phyloP scores from a whole-genome alignment of 208 protist genomes.

The Acanthamoeba lenticulata region DNA sequence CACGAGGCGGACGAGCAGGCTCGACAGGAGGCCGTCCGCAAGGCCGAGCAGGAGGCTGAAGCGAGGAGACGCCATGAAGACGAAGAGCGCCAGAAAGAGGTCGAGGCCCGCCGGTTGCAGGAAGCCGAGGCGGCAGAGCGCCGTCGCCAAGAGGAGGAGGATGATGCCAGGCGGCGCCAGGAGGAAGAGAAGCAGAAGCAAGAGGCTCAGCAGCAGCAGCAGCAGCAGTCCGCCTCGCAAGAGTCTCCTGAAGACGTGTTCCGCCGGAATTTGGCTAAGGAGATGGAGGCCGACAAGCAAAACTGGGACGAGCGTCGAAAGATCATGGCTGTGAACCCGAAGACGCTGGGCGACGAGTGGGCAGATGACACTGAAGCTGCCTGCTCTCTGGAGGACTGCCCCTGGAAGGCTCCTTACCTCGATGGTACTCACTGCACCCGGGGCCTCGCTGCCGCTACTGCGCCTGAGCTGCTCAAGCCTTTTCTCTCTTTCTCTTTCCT shows the following conservation, averaged over 20 bases:
- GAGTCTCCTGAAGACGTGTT: no score
- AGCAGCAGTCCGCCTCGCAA: no score
- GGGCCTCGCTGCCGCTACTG: no score
- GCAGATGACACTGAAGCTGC: background rate
- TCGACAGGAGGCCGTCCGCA: background rate
- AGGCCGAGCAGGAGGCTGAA: background rate
- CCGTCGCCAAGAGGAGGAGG: background rate
- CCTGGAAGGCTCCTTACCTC: conserved; percentile 17
- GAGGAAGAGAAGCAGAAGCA: background rate
- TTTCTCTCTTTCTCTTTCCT: no score
- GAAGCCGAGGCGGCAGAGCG: background rate
- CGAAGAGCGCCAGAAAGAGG: background rate
- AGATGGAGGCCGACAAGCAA: no score
- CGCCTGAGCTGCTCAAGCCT: no score
- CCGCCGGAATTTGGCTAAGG: background rate
- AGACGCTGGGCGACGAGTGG: background rate
- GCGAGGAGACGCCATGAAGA: background rate
- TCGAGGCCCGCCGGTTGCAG: background rate
- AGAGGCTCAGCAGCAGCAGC: background rate
- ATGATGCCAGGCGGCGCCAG: background rate
- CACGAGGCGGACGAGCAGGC: background rate
- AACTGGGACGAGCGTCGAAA: background rate
- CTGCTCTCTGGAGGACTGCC: background rate
- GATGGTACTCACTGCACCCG: background rate
- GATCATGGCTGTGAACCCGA: background rate